These are phyloP conservation scores for Candida ficus DNA, from an alignment of 805 yeast genomes.

Conservation along the genomic window DNA sequence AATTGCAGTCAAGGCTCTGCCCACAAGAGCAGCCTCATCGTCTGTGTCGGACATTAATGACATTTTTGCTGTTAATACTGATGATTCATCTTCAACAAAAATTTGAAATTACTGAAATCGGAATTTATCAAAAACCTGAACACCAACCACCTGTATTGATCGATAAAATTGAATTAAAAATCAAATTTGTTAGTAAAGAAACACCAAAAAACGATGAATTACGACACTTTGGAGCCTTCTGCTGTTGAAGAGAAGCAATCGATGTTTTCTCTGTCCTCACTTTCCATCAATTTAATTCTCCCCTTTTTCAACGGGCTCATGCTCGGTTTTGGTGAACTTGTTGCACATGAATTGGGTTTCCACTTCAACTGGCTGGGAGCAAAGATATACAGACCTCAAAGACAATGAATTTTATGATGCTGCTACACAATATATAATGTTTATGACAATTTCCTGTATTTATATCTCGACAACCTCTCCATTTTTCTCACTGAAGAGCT, in stretches of 20 bases:
- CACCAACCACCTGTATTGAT: too few species aligned
- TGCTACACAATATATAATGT: too few species aligned
- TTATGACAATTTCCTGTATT: too few species aligned
- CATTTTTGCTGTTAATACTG: not conserved
- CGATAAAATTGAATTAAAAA: too few species aligned
- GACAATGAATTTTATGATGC: too few species aligned
- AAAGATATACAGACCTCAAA: slow-evolving; percentile 32
- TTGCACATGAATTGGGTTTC: slow-evolving; percentile 91
- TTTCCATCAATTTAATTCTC: slow-evolving; percentile 69
- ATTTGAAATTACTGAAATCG: too few species aligned
- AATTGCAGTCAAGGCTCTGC: slow-evolving; percentile 54
- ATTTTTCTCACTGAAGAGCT: slow-evolving; percentile 39
- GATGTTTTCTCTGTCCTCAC: slow-evolving; percentile 11
- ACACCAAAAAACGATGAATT: too few species aligned
- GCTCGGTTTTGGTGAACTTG: slow-evolving; percentile 93
- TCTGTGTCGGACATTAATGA: slow-evolving; percentile 18
- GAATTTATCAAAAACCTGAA: too few species aligned
- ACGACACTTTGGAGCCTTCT: too few species aligned
- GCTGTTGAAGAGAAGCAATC: not conserved
- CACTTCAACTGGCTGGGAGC: slow-evolving; percentile 73
- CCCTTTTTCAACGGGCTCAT: slow-evolving; percentile 92
- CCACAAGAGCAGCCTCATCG: slow-evolving; percentile 44
- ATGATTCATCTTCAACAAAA: too few species aligned
- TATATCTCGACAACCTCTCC: not conserved
- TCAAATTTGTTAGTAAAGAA: too few species aligned